Conservation (phyloP, 1,284 basidiomycete genomes). For the Meira miltonrushii region DNA sequence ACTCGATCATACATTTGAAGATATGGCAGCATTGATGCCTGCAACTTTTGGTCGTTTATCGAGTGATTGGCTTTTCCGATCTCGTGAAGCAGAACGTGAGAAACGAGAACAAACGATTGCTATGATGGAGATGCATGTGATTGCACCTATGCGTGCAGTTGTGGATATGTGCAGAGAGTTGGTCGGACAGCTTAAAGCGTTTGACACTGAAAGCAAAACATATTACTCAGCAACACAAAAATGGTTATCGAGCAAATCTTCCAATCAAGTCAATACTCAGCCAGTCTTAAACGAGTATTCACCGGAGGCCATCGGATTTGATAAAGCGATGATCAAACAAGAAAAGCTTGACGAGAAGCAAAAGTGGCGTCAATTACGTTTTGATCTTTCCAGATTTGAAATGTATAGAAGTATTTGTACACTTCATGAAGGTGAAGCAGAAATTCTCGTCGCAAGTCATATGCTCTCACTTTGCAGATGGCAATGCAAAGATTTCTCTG, state of each 20-base stretch:
- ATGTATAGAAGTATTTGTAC: slow-evolving; percentile 16
- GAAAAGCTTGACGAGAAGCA: slow-evolving; percentile 39
- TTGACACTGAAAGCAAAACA: slow-evolving; percentile 33
- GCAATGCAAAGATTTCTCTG: slow-evolving; percentile 11
- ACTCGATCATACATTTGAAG: slow-evolving; percentile 23
- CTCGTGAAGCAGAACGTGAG: slow-evolving; percentile 14
- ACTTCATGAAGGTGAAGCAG: slow-evolving; percentile 33
- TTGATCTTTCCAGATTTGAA: slow-evolving; percentile 32
- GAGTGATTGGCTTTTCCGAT: slow-evolving; percentile 11
- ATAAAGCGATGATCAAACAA: slow-evolving; percentile 15
- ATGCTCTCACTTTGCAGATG: slow-evolving; percentile 24
- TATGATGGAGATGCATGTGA: slow-evolving; percentile 19
- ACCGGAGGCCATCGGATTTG: neutral
- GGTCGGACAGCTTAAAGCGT: slow-evolving; percentile 25
- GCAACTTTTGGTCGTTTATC: slow-evolving; percentile 22
- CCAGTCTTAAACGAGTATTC: neutral
- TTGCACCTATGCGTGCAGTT: slow-evolving; percentile 21
- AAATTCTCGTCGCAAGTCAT: slow-evolving; percentile 22
- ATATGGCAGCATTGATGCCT: slow-evolving; percentile 18
- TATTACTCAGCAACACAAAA: slow-evolving; percentile 45
- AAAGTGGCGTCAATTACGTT: slow-evolving; percentile 29
- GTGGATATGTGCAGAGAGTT: slow-evolving; percentile 27
- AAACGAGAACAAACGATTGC: slow-evolving; percentile 19
- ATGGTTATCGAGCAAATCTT: slow-evolving; percentile 27
- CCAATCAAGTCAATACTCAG: neutral